Conservation (phyloP, 2,329 filamentous ascomycete species). For the Fusarium oxysporum region DNA sequence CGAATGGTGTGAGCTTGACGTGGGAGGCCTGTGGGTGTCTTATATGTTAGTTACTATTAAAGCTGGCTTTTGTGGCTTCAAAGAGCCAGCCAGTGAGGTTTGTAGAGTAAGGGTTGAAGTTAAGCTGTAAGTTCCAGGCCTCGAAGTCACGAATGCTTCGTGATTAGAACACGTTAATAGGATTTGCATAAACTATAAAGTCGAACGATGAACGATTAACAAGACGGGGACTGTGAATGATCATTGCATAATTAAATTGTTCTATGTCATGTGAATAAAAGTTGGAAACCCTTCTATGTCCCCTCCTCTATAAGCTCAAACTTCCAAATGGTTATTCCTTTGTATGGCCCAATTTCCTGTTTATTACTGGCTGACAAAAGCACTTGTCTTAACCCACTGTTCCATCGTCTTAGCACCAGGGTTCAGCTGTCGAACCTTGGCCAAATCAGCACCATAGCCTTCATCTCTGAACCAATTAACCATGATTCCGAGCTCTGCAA, state of each 20-base stretch:
- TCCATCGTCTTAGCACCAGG: conserved; percentile 20
- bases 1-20: neutral
- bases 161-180: no score
- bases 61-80: neutral
- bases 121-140: no score
- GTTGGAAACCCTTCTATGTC: rapidly evolving
- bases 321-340: neutral
- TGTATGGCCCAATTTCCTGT: neutral
- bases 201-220: neutral
- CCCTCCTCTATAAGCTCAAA: neutral
- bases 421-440: conserved; percentile 19
- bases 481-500: conserved; percentile 30
- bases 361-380: conserved; percentile 1
- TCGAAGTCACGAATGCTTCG: neutral
- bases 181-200: no score
- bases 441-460: conserved; percentile 24
- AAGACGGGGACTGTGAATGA: neutral
- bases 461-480: conserved; percentile 31
- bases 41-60: no score
- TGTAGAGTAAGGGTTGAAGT: neutral
- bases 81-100: no score
- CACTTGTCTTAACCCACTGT: conserved; percentile 26
- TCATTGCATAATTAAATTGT: neutral
- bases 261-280: neutral
- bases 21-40: neutral